Conservation (phyloP, 345 rosid species). For the Heritiera fomes region DNA sequence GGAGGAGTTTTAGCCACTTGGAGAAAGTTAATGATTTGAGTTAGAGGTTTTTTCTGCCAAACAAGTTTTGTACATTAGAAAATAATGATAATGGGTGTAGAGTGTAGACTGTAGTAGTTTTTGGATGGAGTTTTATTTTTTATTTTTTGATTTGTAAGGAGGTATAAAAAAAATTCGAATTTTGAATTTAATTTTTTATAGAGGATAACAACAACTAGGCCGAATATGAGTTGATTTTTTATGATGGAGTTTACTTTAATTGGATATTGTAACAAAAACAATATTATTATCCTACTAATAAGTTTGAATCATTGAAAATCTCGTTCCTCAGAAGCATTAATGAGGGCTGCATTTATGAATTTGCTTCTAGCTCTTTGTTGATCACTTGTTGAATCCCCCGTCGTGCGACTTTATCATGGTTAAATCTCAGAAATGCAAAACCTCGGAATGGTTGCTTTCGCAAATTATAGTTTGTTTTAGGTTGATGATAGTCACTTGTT, state of each 20-base stretch:
- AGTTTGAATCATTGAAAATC: not conserved
- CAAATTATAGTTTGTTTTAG: not conserved
- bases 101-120: no score
- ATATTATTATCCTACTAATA: not conserved
- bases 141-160: no score
- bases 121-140: no score
- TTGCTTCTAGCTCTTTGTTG: not conserved
- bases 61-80: no score
- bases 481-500: not conserved
- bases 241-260: no score
- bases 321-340: not conserved
- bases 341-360: not conserved
- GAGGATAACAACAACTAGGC: no score
- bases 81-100: no score
- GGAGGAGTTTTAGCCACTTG: not conserved
- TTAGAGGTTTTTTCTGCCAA: not conserved
- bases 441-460: not conserved
- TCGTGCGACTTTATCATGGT: not conserved
- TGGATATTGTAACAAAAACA: no score
- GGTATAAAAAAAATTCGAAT: no score
- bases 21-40: not conserved
- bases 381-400: not conserved
- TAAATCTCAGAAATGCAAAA: not conserved
- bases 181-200: no score
- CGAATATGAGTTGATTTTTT: no score